A percentile compares a stretch with the other conserved stretches of the same genome.
These are phyloP conservation scores for Talaromyces sp. DNA, from an alignment of 2,329 filamentous ascomycete genomes.

Conservation along the genomic window DNA sequence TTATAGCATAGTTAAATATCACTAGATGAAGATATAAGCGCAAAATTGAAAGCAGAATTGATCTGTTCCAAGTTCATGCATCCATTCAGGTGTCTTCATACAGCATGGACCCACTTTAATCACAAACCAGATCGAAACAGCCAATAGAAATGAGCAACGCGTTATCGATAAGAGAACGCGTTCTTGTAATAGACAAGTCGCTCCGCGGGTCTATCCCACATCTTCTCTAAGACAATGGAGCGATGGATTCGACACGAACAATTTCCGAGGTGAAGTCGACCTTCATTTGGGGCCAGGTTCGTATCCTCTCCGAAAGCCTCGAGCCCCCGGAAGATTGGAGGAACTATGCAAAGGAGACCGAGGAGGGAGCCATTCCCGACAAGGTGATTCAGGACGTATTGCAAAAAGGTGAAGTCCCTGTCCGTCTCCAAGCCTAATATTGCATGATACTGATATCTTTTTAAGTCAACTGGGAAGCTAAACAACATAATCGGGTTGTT, in stretches of 20 bases:
- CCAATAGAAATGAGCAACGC: constrained; percentile 11
- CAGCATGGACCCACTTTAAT: too few relatives aligned
- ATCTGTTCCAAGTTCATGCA: too few relatives aligned
- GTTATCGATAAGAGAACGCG: constrained; percentile 22
- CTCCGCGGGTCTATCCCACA: background rate
- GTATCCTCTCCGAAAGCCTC: constrained; percentile 54
- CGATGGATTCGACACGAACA: constrained; percentile 46
- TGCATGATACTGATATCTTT: constrained; percentile 3
- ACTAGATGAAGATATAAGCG: too few relatives aligned
- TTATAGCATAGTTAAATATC: too few relatives aligned
- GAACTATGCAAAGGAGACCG: constrained; percentile 44
- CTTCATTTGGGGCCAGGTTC: constrained; percentile 56
- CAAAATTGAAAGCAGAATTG: too few relatives aligned
- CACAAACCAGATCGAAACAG: background rate
- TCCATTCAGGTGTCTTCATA: too few relatives aligned
- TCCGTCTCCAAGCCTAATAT: background rate
- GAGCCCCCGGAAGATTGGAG: constrained; percentile 52
- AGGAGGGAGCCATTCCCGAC: constrained; percentile 50
- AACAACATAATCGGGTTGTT: constrained; percentile 56
- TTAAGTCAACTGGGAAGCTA: constrained; percentile 57
- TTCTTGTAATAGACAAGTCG: background rate
- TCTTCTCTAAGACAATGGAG: background rate
- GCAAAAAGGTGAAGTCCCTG: constrained; percentile 48
- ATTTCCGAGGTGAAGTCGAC: constrained; percentile 55
- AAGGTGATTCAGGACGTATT: constrained; percentile 55